phyloP scores from a whole-genome alignment of 768 basidiomycete genomes.

The Russula griseocarnosa region DNA sequence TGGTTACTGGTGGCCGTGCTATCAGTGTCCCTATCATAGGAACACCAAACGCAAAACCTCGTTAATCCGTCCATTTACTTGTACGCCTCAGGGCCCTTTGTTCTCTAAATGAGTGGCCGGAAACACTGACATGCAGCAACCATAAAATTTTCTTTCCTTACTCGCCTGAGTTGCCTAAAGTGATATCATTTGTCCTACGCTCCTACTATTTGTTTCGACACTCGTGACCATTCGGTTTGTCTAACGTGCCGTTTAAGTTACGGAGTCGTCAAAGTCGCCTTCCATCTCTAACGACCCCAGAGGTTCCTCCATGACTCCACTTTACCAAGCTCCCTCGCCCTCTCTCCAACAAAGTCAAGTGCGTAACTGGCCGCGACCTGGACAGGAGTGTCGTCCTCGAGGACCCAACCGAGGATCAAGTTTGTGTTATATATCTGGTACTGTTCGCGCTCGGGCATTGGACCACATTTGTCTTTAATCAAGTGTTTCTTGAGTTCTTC shows the following conservation, averaged over 20 bases:
- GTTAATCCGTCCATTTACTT: too few species aligned
- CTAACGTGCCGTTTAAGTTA: too few species aligned
- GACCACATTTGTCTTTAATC: background rate
- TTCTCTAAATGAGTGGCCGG: too few species aligned
- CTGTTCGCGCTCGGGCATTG: background rate
- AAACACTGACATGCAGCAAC: background rate
- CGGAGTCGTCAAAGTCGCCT: too few species aligned
- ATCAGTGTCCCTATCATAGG: background rate
- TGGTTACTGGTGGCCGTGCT: background rate
- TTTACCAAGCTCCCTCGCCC: constrained; percentile 3
- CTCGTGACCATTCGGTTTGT: background rate
- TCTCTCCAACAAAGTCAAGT: constrained; percentile 2
- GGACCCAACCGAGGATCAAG: background rate
- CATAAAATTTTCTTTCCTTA: background rate
- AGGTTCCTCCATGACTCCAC: background rate
- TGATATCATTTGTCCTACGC: background rate
- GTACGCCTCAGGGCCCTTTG: too few species aligned
- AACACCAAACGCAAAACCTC: background rate
- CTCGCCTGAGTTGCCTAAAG: background rate
- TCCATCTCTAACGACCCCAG: background rate
- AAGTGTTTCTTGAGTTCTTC: background rate
- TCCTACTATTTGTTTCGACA: background rate
- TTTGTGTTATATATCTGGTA: background rate
- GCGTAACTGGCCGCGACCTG: background rate
- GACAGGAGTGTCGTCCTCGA: background rate